phyloP scores from a whole-genome alignment of 192 early-diverging fungal genomes.

The Endogone sp. region DNA sequence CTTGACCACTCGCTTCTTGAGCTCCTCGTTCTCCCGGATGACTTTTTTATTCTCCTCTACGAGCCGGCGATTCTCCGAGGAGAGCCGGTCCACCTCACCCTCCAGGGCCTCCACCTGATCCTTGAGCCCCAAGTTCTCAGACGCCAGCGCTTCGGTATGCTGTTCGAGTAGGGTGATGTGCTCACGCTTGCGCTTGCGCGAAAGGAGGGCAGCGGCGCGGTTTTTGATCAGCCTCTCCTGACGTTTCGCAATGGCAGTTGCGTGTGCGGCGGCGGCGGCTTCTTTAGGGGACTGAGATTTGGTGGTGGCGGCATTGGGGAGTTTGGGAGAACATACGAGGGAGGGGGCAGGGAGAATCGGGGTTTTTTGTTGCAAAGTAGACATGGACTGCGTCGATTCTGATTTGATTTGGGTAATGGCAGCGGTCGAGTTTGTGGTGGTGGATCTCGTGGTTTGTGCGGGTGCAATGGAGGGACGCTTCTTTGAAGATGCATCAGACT shows the following conservation, averaged over 20 bases:
- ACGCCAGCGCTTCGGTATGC: conserved; percentile 39
- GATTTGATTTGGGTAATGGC: conserved; percentile 18
- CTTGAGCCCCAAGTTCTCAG: conserved; percentile 59
- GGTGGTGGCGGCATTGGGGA: conserved; percentile 1
- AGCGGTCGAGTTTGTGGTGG: conserved; percentile 27
- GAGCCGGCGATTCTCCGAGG: conserved; percentile 27
- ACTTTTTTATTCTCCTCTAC: conserved; percentile 13
- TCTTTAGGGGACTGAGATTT: not conserved
- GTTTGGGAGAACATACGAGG: conserved; percentile 6
- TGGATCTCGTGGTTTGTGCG: conserved; percentile 21
- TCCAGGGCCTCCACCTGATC: conserved; percentile 55
- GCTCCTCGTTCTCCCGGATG: conserved; percentile 37
- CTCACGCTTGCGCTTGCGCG: conserved; percentile 87
- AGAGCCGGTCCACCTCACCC: conserved; percentile 50
- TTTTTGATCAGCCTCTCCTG: conserved; percentile 92
- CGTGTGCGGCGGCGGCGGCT: conserved; percentile 26
- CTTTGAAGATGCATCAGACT: not conserved
- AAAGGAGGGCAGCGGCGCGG: conserved; percentile 81
- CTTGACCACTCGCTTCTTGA: conserved; percentile 28
- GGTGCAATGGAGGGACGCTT: conserved; percentile 37
- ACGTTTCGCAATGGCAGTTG: conserved; percentile 60
- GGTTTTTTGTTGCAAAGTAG: conserved; percentile 6
- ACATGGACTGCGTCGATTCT: conserved; percentile 1
- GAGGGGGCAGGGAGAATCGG: conserved; percentile 5
- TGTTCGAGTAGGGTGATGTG: conserved; percentile 74